Evolutionary conservation across 2,329 filamentous ascomycete species (phyloP), one percentile per base, ranked within the genome.

Genomic region (Tolypocladium album): DNA sequence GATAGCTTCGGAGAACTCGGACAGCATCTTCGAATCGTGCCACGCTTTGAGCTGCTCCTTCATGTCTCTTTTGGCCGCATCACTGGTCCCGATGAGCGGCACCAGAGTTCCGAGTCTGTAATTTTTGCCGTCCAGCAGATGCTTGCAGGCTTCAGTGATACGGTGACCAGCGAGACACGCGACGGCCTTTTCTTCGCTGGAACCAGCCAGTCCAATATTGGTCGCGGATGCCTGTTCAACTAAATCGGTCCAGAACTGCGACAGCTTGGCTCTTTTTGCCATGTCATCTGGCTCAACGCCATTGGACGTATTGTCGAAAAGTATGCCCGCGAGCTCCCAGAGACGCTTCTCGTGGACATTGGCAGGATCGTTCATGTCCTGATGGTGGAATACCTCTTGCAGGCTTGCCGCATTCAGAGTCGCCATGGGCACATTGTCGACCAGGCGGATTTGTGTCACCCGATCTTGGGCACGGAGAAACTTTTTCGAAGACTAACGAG

Each of bases 91-190:
- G 67, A 97, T 89, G 62, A 96, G 85, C 13, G 94, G 81, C 38
- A 97, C 79, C 47, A 97, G 79, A 1, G 90, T 92, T 6, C 90
- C 90, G n/a, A 97, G 82, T 58, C 89, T 89, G 64, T 90, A 88
- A 68, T 97, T 86, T 64, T 87, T 87, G 64, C 86, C 88, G 34
- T 88, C 85, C 8, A 93, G 74, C 7, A 99, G 81, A 61, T 87
- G 79, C 64, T 88, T 88, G 74, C 92, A 97, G 13, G 94, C 94
- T 61, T 96, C 90, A 7, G 86, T 80, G 56, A 96, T 77, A 55
- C 89, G 87, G 69, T 95, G 87, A 11, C 87, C 88, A 22, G 90
- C 89, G 9, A 99, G 80, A 63, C 88, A 84, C 24, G 88, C 84
- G 60, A 99, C 79, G 0, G 93, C 93, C 71, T 90, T 92, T 70